A percentile compares a stretch with the other conserved stretches of the same genome.
These are phyloP conservation scores for Rhizoctonia solani DNA, from an alignment of 1,284 basidiomycete genomes.

Conservation along the genomic window DNA sequence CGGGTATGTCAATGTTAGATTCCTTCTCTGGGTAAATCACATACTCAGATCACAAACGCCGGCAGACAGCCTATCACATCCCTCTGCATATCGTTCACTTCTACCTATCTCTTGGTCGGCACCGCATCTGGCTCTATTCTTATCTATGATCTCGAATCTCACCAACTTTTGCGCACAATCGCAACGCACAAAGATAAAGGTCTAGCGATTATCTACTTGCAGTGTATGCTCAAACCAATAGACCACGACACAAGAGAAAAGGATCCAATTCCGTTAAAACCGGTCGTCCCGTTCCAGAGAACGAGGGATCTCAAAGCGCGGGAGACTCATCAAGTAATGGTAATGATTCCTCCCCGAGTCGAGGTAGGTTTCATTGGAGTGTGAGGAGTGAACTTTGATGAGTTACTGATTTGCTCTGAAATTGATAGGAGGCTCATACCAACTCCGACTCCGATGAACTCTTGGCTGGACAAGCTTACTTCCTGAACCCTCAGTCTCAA, in stretches of 20 bases:
- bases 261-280: slow-evolving; percentile 66
- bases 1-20: slow-evolving; percentile 51
- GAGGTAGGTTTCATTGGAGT: slow-evolving; percentile 65
- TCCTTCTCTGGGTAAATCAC: not conserved
- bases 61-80: slow-evolving; percentile 66
- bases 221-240: slow-evolving; percentile 77
- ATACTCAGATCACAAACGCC: not conserved
- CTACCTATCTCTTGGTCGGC: slow-evolving; percentile 73
- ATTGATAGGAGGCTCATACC: not conserved
- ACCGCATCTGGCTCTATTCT: slow-evolving; percentile 76
- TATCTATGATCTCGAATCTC: slow-evolving; percentile 85
- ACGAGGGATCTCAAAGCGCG: slow-evolving; percentile 67
- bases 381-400: slow-evolving; percentile 48
- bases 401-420: not conserved
- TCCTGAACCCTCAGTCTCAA: slow-evolving; percentile 42
- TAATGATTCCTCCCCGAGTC: slow-evolving; percentile 59
- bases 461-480: slow-evolving; percentile 35
- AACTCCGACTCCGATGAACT: slow-evolving; percentile 13
- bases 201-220: slow-evolving; percentile 70
- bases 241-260: slow-evolving; percentile 74
- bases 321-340: slow-evolving; percentile 66
- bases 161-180: slow-evolving; percentile 84
- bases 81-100: slow-evolving; percentile 74
- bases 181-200: slow-evolving; percentile 63
- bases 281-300: slow-evolving; percentile 69